Evolutionary conservation across 192 early-diverging fungal genomes (phyloP).

Genomic region (Gaertneriomyces semiglobifer): DNA sequence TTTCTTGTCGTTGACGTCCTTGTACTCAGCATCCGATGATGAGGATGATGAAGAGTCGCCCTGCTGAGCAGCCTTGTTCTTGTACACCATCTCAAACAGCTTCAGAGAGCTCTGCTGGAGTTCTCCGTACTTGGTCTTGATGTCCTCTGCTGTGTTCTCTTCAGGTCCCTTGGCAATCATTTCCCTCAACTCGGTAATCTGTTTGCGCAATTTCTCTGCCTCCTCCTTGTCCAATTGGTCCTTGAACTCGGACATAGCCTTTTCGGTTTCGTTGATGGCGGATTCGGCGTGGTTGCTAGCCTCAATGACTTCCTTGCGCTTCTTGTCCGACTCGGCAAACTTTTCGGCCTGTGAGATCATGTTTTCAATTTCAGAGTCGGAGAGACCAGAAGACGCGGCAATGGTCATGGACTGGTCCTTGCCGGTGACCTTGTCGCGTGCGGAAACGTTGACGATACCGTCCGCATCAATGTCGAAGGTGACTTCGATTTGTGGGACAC

Average conservation of each 20-base stretch:
- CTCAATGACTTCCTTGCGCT: constrained; percentile 91
- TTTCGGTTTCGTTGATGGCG: constrained; percentile 89
- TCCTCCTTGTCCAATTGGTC: constrained; percentile 87
- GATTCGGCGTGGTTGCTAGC: constrained; percentile 89
- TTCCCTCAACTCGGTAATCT: constrained; percentile 80
- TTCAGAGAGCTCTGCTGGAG: constrained; percentile 89
- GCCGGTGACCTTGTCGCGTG: constrained; percentile 95
- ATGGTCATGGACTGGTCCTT: constrained; percentile 96
- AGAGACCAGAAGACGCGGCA: constrained; percentile 90
- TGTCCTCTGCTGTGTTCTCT: constrained; percentile 71
- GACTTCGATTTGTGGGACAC: constrained; percentile 96
- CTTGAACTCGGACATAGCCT: constrained; percentile 95
- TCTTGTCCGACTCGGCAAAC: constrained; percentile 89
- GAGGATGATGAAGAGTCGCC: constrained; percentile 36
- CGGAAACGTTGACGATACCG: constrained; percentile 96
- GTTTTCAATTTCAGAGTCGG: constrained; percentile 91
- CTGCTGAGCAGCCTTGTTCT: constrained; percentile 51
- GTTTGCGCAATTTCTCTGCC: constrained; percentile 76
- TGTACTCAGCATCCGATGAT: constrained; percentile 67
- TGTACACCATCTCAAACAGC: constrained; percentile 98
- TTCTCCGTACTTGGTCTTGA: constrained; percentile 81
- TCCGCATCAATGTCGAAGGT: constrained; percentile 99
- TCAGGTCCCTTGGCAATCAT: constrained; percentile 71
- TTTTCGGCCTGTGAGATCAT: constrained; percentile 91
- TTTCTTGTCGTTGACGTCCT: constrained; percentile 61